These are phyloP conservation scores for Thelephora ganbajun DNA, from an alignment of 768 basidiomycete genomes.

Conservation along the genomic window DNA sequence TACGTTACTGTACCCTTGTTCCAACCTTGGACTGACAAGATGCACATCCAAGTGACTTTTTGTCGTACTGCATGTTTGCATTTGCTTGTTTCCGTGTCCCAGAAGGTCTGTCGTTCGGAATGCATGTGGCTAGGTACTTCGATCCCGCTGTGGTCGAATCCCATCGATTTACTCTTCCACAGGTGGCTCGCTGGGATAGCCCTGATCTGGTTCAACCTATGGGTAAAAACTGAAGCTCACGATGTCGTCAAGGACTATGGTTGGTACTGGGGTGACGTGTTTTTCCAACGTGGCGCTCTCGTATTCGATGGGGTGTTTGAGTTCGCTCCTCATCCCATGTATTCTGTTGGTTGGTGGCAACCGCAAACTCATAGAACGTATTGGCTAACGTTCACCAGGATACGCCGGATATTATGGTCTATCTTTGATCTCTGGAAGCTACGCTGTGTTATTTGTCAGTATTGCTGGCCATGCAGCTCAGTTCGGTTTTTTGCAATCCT, in stretches of 20 bases:
- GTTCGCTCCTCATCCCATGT: slow-evolving; percentile 89
- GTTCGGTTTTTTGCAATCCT: slow-evolving; percentile 89
- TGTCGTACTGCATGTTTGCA: slow-evolving; percentile 91
- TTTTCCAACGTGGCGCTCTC: slow-evolving; percentile 84
- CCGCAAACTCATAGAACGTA: neutral
- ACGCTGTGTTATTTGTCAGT: slow-evolving; percentile 83
- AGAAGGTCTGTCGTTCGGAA: slow-evolving; percentile 49
- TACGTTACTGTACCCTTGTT: slow-evolving; percentile 23
- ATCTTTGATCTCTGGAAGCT: slow-evolving; percentile 80
- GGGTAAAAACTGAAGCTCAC: slow-evolving; percentile 98
- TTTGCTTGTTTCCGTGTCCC: slow-evolving; percentile 88
- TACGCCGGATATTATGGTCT: slow-evolving; percentile 97
- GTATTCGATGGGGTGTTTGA: slow-evolving; percentile 99
- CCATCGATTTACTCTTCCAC: slow-evolving; percentile 6
- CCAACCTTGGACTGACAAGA: neutral
- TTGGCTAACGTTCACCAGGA: slow-evolving; percentile 27
- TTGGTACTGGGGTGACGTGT: slow-evolving; percentile 94
- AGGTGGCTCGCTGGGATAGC: slow-evolving; percentile 83
- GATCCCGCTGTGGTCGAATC: neutral
- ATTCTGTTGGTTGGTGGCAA: slow-evolving; percentile 54
- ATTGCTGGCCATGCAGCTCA: slow-evolving; percentile 93
- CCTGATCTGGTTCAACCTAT: slow-evolving; percentile 88
- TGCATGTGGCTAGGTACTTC: slow-evolving; percentile 63
- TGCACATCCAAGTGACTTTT: slow-evolving; percentile 55
- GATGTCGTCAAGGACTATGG: slow-evolving; percentile 96